Conservation (phyloP, 768 basidiomycete species). For the Podaxis sp. region DNA sequence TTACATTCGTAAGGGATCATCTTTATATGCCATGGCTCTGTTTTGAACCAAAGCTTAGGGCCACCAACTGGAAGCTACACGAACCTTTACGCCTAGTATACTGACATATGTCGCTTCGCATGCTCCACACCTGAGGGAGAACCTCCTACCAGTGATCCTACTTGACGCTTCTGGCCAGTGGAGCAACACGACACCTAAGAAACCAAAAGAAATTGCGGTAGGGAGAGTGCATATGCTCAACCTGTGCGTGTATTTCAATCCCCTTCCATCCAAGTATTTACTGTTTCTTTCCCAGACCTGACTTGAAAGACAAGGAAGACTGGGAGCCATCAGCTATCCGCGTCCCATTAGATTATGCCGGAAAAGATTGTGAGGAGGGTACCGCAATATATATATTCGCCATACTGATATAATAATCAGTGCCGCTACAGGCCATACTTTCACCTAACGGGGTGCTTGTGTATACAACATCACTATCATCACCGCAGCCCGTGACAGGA, state of each 20-base stretch:
- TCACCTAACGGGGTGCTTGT: slow-evolving; percentile 64
- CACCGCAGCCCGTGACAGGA: slow-evolving; percentile 36
- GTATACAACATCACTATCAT: slow-evolving; percentile 50
- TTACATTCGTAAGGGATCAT: neutral
- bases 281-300: slow-evolving; percentile 39
- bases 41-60: slow-evolving; percentile 25
- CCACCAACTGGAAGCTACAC: slow-evolving; percentile 31
- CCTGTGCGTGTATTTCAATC: slow-evolving; percentile 40
- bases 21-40: neutral
- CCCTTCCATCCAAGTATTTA: neutral
- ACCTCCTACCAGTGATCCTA: slow-evolving; percentile 30
- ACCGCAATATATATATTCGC: neutral
- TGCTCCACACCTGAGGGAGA: slow-evolving; percentile 24
- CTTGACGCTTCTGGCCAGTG: slow-evolving; percentile 45
- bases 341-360: slow-evolving; percentile 38
- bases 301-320: slow-evolving; percentile 46
- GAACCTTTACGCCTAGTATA: slow-evolving; percentile 44
- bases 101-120: slow-evolving; percentile 42
- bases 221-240: slow-evolving; percentile 53
- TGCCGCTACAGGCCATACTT: slow-evolving; percentile 51
- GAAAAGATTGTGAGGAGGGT: slow-evolving; percentile 49
- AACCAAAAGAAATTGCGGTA: slow-evolving; percentile 37
- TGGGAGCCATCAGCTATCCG: slow-evolving; percentile 53
- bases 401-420: slow-evolving; percentile 33
- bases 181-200: slow-evolving; percentile 26